phyloP scores from a whole-genome alignment of 2,329 filamentous ascomycete genomes.

The Gaeumannomyces tritici region DNA sequence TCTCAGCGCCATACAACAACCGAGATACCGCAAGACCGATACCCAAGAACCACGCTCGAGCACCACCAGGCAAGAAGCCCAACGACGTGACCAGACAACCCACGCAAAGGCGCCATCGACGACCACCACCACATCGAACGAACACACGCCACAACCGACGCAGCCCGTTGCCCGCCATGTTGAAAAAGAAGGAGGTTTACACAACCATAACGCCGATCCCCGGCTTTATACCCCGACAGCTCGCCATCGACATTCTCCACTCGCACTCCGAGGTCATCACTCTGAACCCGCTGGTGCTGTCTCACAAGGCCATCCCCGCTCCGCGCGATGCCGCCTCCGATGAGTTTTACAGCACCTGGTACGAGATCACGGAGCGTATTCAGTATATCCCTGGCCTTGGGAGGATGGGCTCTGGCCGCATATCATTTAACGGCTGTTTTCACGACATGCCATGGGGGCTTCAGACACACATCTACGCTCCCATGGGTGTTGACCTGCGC shows the following conservation, averaged over 20 bases:
- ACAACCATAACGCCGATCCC: conserved; percentile 64
- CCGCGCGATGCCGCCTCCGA: conserved; percentile 59
- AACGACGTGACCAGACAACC: background rate
- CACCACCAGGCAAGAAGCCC: background rate
- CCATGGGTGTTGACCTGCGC: conserved; percentile 55
- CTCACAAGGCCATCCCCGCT: conserved; percentile 53
- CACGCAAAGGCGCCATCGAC: too few relatives aligned
- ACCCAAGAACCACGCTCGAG: background rate
- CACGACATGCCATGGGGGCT: conserved; percentile 64
- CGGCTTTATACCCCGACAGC: conserved; percentile 58
- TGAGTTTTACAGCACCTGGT: conserved; percentile 67
- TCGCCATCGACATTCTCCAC: conserved; percentile 64
- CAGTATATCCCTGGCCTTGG: conserved; percentile 59
- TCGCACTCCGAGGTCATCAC: conserved; percentile 62
- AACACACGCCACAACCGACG: background rate
- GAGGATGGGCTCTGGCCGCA: conserved; percentile 53
- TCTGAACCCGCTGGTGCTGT: conserved; percentile 58
- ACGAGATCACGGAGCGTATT: conserved; percentile 61
- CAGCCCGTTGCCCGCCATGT: conserved; percentile 22
- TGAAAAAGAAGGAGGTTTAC: conserved; percentile 55
- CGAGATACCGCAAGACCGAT: too few relatives aligned
- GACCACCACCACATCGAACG: too few relatives aligned
- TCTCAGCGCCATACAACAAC: background rate
- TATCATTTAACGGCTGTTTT: conserved; percentile 62
- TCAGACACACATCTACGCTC: conserved; percentile 63